phyloP scores from a whole-genome alignment of 768 basidiomycete species.

The Pholiota molesta region DNA sequence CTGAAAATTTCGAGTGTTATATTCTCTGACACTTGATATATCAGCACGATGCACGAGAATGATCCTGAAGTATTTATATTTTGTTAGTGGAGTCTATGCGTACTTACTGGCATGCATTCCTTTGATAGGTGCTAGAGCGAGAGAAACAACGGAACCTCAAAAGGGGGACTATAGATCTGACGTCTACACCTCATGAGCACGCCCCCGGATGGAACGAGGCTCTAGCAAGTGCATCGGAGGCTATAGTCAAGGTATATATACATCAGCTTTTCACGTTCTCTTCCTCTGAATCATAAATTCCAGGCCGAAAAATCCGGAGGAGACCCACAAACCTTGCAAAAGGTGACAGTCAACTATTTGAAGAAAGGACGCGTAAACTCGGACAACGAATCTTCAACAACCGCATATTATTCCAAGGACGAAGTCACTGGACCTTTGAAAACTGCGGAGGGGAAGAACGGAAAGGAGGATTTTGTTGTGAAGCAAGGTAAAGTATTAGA shows the following conservation, averaged over 20 bases:
- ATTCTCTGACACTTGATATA: background rate
- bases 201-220: conserved; percentile 77
- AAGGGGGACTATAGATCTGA: conserved; percentile 41
- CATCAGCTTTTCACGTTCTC: background rate
- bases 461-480: conserved; percentile 31
- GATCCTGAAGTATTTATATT: conserved; percentile 46
- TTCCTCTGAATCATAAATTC: conserved; percentile 5
- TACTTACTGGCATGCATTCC: background rate
- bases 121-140: conserved; percentile 44
- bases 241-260: conserved; percentile 56
- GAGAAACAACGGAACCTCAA: conserved; percentile 58
- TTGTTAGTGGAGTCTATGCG: background rate
- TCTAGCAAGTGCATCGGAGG: conserved; percentile 67
- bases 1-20: background rate
- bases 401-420: conserved; percentile 42
- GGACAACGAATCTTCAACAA: conserved; percentile 35
- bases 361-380: conserved; percentile 37
- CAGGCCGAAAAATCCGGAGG: conserved; percentile 45
- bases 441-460: conserved; percentile 23
- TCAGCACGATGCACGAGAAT: conserved; percentile 62
- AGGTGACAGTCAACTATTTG: conserved; percentile 45
- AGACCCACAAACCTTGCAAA: conserved; percentile 37
- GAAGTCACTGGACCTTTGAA: conserved; percentile 49
- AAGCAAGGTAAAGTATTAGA: conserved; percentile 23
- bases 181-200: conserved; percentile 49